Evolutionary conservation across 305 asterid genomes (phyloP).

Genomic region (Stenogyne calaminthoides): DNA sequence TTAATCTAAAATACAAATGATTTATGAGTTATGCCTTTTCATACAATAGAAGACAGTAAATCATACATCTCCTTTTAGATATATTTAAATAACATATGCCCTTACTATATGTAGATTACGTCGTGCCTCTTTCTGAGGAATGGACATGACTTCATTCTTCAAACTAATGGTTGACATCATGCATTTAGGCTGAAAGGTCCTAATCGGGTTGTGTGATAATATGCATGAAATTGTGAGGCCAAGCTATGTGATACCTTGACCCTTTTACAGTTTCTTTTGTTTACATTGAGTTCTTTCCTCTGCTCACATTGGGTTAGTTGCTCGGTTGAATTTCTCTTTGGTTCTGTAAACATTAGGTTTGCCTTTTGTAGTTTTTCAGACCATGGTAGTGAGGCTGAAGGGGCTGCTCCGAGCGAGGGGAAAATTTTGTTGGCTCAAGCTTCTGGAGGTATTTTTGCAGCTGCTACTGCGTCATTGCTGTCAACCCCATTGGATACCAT

Average conservation of each 20-base stretch:
- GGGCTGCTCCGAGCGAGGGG: constrained; percentile 59
- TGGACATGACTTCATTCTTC: not conserved
- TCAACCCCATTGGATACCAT: constrained; percentile 95
- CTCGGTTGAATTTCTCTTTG: constrained; percentile 17
- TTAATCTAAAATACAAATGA: not conserved
- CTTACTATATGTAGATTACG: not conserved
- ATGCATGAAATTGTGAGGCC: not conserved
- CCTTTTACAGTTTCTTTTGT: not conserved
- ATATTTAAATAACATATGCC: not conserved
- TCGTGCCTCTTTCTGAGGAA: not conserved
- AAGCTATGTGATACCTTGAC: not conserved
- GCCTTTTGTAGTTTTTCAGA: constrained; percentile 49
- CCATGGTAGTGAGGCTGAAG: constrained; percentile 64
- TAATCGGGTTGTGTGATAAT: not conserved
- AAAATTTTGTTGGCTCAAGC: constrained; percentile 78
- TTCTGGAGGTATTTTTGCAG: constrained; percentile 87
- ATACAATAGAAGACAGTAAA: not conserved
- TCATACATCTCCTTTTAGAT: not conserved
- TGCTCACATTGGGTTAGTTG: not conserved
- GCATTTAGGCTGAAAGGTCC: not conserved
- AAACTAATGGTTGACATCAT: not conserved
- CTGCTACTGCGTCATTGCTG: constrained; percentile 86
- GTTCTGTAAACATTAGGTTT: not conserved
- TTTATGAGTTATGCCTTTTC: not conserved
- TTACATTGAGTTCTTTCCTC: not conserved